These are phyloP conservation scores for Passiflora organensis DNA, from an alignment of 345 rosid genomes.

Conservation along the genomic window DNA sequence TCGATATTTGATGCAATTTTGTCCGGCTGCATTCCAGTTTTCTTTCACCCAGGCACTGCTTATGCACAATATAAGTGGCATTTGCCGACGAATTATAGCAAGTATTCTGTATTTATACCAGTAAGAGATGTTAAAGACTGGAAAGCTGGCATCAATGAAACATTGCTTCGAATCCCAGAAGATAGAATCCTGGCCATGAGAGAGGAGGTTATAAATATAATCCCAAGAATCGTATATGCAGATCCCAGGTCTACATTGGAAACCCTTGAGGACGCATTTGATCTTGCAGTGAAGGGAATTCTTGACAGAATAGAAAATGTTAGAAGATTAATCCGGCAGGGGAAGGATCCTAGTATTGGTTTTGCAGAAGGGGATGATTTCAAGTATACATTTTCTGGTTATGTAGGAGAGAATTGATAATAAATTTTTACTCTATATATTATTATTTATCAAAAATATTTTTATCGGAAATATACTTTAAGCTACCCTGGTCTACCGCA, in stretches of 20 bases:
- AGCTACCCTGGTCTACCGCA: too few species aligned
- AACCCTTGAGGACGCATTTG: slow-evolving; percentile 23
- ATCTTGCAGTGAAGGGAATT: slow-evolving; percentile 26
- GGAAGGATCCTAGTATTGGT: slow-evolving; percentile 25
- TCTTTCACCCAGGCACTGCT: slow-evolving; percentile 24
- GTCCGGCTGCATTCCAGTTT: slow-evolving; percentile 27
- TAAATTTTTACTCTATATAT: background rate
- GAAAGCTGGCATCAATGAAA: slow-evolving; percentile 19
- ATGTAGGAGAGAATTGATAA: slow-evolving; percentile 11
- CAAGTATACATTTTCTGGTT: slow-evolving; percentile 20
- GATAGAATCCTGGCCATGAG: slow-evolving; percentile 15
- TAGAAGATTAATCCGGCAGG: slow-evolving; percentile 11
- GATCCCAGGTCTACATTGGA: slow-evolving; percentile 18
- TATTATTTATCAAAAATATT: background rate
- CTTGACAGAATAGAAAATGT: slow-evolving; percentile 21
- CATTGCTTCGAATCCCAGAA: slow-evolving; percentile 9
- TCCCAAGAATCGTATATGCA: slow-evolving; percentile 23
- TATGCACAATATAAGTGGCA: slow-evolving; percentile 26
- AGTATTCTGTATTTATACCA: slow-evolving; percentile 19
- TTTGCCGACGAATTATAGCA: slow-evolving; percentile 18
- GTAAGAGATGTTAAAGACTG: slow-evolving; percentile 17
- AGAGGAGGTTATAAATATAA: slow-evolving; percentile 18
- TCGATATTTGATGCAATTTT: slow-evolving; percentile 21
- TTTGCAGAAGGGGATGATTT: slow-evolving; percentile 27
- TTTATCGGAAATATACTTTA: too few species aligned